Percentiles rank a stretch among this genome's conserved stretches.
phyloP scores from a whole-genome alignment of 139 green algal genomes.

The Closterium sp. region DNA sequence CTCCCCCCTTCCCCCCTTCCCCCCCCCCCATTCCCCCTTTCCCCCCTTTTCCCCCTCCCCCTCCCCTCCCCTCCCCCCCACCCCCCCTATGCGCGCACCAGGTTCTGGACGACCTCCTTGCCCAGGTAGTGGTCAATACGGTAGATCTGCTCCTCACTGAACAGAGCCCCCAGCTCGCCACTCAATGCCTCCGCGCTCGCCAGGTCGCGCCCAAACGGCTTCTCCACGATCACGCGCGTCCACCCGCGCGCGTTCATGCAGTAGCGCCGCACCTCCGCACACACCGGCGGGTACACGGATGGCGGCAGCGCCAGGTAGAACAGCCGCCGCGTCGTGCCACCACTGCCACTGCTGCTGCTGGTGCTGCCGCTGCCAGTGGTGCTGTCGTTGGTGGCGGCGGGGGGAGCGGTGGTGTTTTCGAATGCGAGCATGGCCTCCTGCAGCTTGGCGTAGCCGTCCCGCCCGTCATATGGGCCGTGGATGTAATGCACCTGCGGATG shows the following conservation, averaged over 20 bases:
- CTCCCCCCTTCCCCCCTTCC: not conserved
- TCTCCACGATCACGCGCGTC: conserved; percentile 58
- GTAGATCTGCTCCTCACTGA: conserved; percentile 81
- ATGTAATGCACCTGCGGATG: conserved; percentile 24
- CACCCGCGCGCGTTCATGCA: conserved; percentile 54
- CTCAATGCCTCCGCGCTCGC: conserved; percentile 77
- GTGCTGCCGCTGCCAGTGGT: too few relatives aligned
- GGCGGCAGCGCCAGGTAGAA: conserved; percentile 96
- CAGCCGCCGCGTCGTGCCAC: conserved; percentile 53
- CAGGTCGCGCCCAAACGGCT: conserved; percentile 80
- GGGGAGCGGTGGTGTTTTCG: not conserved
- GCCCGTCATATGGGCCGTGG: conserved; percentile 20
- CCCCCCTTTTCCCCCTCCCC: too few relatives aligned
- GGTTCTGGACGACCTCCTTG: conserved; percentile 96
- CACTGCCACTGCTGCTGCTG: not conserved
- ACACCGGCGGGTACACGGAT: conserved; percentile 87
- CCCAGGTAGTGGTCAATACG: conserved; percentile 97
- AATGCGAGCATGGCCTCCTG: conserved; percentile 14
- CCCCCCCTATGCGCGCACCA: conserved; percentile 34
- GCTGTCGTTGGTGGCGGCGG: too few relatives aligned
- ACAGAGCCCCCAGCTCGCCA: conserved; percentile 67
- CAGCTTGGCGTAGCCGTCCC: conserved; percentile 43
- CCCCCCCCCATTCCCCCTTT: too few relatives aligned
- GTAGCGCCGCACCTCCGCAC: conserved; percentile 32
- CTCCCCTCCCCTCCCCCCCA: too few relatives aligned